phyloP scores from a whole-genome alignment of 176 grass and related monocot species.

The Chloris gayana region DNA sequence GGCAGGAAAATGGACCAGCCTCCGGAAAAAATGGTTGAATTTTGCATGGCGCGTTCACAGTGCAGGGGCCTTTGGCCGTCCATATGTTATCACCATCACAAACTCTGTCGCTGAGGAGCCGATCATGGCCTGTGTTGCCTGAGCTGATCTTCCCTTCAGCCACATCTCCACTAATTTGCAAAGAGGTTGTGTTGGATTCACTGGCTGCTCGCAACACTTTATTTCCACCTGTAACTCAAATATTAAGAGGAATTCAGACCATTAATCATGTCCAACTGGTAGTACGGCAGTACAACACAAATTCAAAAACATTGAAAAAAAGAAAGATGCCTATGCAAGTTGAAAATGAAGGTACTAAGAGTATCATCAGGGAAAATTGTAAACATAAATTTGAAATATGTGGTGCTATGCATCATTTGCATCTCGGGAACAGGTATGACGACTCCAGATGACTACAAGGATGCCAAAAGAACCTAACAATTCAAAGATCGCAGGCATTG shows the following conservation, averaged over 20 bases:
- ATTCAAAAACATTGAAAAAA: constrained; percentile 12
- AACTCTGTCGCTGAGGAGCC: constrained; percentile 67
- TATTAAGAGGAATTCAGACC: constrained; percentile 11
- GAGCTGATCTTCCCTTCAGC: constrained; percentile 45
- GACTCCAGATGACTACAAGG: background rate
- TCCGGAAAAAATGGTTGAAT: constrained; percentile 16
- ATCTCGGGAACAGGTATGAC: background rate
- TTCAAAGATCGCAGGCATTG: background rate
- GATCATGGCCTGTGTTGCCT: constrained; percentile 46
- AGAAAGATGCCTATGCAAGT: background rate
- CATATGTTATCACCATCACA: constrained; percentile 72
- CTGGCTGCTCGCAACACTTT: constrained; percentile 62
- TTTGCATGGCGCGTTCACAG: constrained; percentile 27
- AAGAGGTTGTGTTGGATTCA: constrained; percentile 56
- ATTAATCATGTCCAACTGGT: background rate
- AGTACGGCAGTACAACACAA: background rate
- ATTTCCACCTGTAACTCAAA: constrained; percentile 71
- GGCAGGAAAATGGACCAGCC: constrained; percentile 7
- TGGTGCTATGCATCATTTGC: background rate
- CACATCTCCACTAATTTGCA: constrained; percentile 67
- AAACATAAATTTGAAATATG: background rate
- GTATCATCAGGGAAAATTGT: background rate
- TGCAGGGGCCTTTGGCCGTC: constrained; percentile 40
- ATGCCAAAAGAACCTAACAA: constrained; percentile 7
- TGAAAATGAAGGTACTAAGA: background rate